A percentile compares a stretch with the other conserved stretches of the same genome.
Conservation (phyloP, 805 yeast genomes). For the Pichia occidentalis region DNA sequence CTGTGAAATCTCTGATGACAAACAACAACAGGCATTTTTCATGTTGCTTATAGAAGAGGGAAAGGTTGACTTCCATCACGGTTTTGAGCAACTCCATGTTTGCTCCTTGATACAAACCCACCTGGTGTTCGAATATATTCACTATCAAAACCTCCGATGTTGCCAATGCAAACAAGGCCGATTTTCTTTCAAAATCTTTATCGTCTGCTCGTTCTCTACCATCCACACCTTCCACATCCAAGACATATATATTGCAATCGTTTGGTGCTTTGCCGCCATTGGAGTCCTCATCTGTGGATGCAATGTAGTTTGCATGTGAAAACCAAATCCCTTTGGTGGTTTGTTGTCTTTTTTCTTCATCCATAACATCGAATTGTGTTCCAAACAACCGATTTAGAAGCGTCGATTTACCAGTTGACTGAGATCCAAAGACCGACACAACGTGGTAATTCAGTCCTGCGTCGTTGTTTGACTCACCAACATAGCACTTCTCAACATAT, state of each 20-base stretch:
- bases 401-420: conserved; percentile 94
- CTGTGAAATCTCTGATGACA: conserved; percentile 89
- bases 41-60: conserved; percentile 65
- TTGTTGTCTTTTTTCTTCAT: conserved; percentile 77
- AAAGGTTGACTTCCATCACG: conserved; percentile 89
- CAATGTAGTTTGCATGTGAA: conserved; percentile 46
- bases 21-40: conserved; percentile 62
- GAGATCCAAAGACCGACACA: conserved; percentile 94
- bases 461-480: conserved; percentile 22
- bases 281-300: conserved; percentile 14
- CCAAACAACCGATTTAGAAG: conserved; percentile 78
- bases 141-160: conserved; percentile 87
- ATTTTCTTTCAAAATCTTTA: conserved; percentile 95
- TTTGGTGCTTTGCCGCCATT: conserved; percentile 14
- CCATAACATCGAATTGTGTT: conserved; percentile 90
- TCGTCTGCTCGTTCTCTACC: conserved; percentile 98
- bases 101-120: conserved; percentile 95
- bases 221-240: conserved; percentile 99
- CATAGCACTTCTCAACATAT: conserved; percentile 27
- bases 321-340: conserved; percentile 86
- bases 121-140: conserved; percentile 95
- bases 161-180: conserved; percentile 89
- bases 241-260: conserved; percentile 50
- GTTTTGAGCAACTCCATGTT: conserved; percentile 93
- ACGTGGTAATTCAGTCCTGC: conserved; percentile 77